Evolutionary conservation across 1,284 basidiomycete genomes (phyloP), one percentile per base, ranked within the genome.

Genomic region (Rhodotorula mucilaginosa): DNA sequence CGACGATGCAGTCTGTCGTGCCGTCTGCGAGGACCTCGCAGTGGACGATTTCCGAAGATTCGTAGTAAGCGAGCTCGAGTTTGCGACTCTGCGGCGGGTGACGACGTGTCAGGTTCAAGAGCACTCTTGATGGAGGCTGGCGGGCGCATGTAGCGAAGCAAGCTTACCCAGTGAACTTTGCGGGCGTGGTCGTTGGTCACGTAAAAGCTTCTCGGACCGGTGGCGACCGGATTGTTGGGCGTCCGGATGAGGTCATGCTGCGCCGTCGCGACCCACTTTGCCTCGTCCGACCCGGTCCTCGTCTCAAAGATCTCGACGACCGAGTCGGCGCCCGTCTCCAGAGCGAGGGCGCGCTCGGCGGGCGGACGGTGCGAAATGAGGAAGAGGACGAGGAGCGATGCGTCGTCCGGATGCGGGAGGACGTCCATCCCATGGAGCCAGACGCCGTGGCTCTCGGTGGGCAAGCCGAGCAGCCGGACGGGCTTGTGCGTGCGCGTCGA

Each of bases 391-490:
- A 90, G 82, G 51, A 84, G 80, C n/a, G 82, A 80, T 4, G 85
- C 81, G 74, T 88, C 81, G 3, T 82, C 77, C 5, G 81, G 76
- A 2, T 87, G 87, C 3, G 84, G 83, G 7, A 89, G 87, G 29
- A 90, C 85, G 70, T 90, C 89, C 85, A 92, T 87, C 16, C 89
- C 90, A 74, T 90, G 89, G 21, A 88, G 76, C 48, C 86, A 87
- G 56, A 90, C 49, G 31, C 66, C 66, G n/a, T 46, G 29, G 5
- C 61, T 52, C 3, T 52, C 63, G 10, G 59, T n/a, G 8, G 73
- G 64, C 26, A 74, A 56, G 7, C 66, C 66, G 26, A 21, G 31
- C 48, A 74, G 59, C 12, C 29, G 5, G 31, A 75, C 34, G 0
- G 39, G 31, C n/a, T 47, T 44, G 67, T 65, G 56, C 13, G 59